Conservation (phyloP, 257 asterid species). For the Nicotiana noctiflora region DNA sequence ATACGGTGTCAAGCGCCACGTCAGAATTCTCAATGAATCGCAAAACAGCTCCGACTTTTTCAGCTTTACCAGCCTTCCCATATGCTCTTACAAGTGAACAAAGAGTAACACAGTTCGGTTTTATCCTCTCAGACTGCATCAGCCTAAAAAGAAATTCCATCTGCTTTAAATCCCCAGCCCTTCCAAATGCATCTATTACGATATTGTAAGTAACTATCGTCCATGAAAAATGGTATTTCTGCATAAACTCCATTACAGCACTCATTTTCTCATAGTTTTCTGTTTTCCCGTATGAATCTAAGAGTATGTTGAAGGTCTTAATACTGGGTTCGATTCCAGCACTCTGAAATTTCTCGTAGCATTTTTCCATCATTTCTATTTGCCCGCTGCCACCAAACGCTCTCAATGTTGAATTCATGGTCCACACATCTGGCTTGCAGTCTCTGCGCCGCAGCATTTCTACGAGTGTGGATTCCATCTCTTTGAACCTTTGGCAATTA, state of each 20-base stretch:
- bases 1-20: constrained; percentile 62
- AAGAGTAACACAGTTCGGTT: constrained; percentile 71
- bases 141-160: constrained; percentile 81
- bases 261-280: constrained; percentile 77
- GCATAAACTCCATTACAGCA: constrained; percentile 94
- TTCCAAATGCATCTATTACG: constrained; percentile 85
- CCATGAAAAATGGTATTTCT: constrained; percentile 79
- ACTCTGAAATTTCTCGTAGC: constrained; percentile 77
- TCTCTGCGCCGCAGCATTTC: constrained; percentile 66
- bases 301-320: constrained; percentile 82
- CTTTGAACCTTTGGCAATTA: constrained; percentile 47
- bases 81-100: constrained; percentile 83
- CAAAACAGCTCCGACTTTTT: constrained; percentile 51
- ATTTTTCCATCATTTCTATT: constrained; percentile 83
- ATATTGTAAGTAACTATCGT: constrained; percentile 78
- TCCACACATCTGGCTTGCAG: constrained; percentile 85
- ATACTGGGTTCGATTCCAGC: constrained; percentile 85
- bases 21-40: constrained; percentile 63
- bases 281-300: constrained; percentile 80
- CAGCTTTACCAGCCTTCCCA: constrained; percentile 54
- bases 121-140: constrained; percentile 84
- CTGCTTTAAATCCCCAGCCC: constrained; percentile 72
- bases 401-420: constrained; percentile 86
- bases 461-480: constrained; percentile 74
- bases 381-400: constrained; percentile 97